phyloP scores from a whole-genome alignment of 768 basidiomycete species.

The Hypsizygus marmoreus region DNA sequence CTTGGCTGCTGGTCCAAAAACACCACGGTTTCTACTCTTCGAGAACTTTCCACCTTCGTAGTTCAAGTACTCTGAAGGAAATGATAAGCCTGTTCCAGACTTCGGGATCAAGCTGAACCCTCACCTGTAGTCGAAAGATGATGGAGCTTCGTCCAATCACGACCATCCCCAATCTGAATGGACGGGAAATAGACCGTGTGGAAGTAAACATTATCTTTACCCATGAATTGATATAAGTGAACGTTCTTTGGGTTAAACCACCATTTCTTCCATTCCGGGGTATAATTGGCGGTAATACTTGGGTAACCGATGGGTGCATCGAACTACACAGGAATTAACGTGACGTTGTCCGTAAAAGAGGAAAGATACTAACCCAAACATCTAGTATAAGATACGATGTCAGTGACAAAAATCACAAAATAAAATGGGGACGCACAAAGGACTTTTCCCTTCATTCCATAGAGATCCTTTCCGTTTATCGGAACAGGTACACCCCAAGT shows the following conservation, averaged over 20 bases:
- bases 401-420: slow-evolving; percentile 5
- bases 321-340: slow-evolving; percentile 58
- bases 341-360: background rate
- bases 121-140: slow-evolving; percentile 94
- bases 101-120: slow-evolving; percentile 17
- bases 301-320: slow-evolving; percentile 97
- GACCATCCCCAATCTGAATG: slow-evolving; percentile 84
- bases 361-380: slow-evolving; percentile 76
- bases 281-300: slow-evolving; percentile 96
- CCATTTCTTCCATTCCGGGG: slow-evolving; percentile 94
- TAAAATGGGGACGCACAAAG: slow-evolving; percentile 68
- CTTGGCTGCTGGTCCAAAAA: slow-evolving; percentile 92
- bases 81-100: background rate
- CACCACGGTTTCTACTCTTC: slow-evolving; percentile 94
- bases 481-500: slow-evolving; percentile 97
- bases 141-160: slow-evolving; percentile 91
- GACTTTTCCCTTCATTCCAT: slow-evolving; percentile 92
- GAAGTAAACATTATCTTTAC: slow-evolving; percentile 99
- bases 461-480: slow-evolving; percentile 67
- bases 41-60: slow-evolving; percentile 99
- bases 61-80: slow-evolving; percentile 82
- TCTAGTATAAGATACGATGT: slow-evolving; percentile 53
- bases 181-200: slow-evolving; percentile 96
- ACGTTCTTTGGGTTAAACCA: slow-evolving; percentile 94
- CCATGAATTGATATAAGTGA: slow-evolving; percentile 97